Conservation (phyloP, 441 rosid genomes). For the Pelargonium cotyledonis region DNA sequence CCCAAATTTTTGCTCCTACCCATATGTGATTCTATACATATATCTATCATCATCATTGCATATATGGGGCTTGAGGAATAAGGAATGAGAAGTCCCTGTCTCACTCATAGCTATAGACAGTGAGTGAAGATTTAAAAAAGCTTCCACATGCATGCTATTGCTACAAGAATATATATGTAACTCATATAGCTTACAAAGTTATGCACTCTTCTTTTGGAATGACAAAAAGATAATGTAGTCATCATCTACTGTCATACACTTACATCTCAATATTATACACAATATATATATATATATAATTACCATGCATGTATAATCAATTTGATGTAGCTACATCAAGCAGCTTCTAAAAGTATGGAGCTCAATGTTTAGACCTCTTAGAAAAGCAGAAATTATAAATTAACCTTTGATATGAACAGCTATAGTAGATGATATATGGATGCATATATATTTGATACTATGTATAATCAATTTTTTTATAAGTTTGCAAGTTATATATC, state of each 20-base stretch:
- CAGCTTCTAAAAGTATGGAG: neutral
- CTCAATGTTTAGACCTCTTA: neutral
- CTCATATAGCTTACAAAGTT: neutral
- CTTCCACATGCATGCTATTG: constrained; percentile 3
- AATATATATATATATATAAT: no score
- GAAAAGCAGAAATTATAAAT: no score
- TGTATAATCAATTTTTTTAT: no score
- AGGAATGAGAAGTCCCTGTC: neutral
- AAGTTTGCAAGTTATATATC: no score
- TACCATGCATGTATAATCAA: neutral
- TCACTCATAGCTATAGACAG: neutral
- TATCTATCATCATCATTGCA: constrained; percentile 4
- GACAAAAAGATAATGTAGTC: neutral
- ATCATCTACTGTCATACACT: neutral
- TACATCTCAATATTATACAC: neutral
- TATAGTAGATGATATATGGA: neutral
- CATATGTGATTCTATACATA: neutral
- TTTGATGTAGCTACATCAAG: neutral
- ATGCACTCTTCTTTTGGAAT: neutral
- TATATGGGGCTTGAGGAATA: neutral
- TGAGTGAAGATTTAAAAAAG: neutral
- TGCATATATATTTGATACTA: neutral
- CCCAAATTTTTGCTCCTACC: neutral
- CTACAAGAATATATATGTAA: constrained; percentile 4
- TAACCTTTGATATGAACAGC: neutral